Evolutionary conservation across 1,284 basidiomycete species (phyloP).

Genomic region (Fomitopsis schrenkii): DNA sequence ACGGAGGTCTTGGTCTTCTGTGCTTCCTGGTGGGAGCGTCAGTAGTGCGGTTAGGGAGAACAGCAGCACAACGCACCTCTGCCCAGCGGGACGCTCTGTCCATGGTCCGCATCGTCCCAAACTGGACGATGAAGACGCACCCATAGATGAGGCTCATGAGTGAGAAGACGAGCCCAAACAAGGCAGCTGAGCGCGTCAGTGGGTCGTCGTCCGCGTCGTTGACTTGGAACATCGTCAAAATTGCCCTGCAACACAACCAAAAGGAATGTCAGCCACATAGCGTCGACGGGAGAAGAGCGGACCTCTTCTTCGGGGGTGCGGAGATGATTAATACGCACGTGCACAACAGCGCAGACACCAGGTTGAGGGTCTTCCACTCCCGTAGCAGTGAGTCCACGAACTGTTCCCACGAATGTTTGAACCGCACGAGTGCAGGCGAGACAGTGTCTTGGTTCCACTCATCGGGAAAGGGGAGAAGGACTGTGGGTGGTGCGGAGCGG

Average conservation of each 20-base stretch:
- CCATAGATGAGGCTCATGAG: slow-evolving; percentile 74
- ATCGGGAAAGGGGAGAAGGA: slow-evolving; percentile 51
- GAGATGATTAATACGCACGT: slow-evolving; percentile 44
- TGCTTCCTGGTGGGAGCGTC: slow-evolving; percentile 49
- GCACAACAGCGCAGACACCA: slow-evolving; percentile 66
- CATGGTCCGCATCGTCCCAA: slow-evolving; percentile 78
- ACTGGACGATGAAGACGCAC: slow-evolving; percentile 72
- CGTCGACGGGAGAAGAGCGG: not conserved
- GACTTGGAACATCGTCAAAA: slow-evolving; percentile 72
- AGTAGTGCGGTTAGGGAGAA: not conserved
- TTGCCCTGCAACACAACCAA: slow-evolving; percentile 43
- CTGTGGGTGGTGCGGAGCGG: slow-evolving; percentile 3
- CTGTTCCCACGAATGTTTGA: slow-evolving; percentile 69
- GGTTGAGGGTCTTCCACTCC: slow-evolving; percentile 77
- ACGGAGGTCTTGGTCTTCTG: slow-evolving; percentile 59
- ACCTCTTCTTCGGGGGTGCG: slow-evolving; percentile 5
- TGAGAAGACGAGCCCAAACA: slow-evolving; percentile 64
- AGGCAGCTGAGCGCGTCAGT: slow-evolving; percentile 59
- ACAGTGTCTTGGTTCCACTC: slow-evolving; percentile 59
- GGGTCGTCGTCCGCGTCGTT: slow-evolving; percentile 56
- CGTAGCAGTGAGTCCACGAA: slow-evolving; percentile 66
- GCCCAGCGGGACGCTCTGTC: slow-evolving; percentile 72
- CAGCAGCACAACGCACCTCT: slow-evolving; percentile 41
- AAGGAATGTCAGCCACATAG: not conserved
- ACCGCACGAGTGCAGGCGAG: slow-evolving; percentile 55